Base-by-base conservation (phyloP, 2,329 filamentous ascomycete genomes). In the Fusarium sp. region DNA sequence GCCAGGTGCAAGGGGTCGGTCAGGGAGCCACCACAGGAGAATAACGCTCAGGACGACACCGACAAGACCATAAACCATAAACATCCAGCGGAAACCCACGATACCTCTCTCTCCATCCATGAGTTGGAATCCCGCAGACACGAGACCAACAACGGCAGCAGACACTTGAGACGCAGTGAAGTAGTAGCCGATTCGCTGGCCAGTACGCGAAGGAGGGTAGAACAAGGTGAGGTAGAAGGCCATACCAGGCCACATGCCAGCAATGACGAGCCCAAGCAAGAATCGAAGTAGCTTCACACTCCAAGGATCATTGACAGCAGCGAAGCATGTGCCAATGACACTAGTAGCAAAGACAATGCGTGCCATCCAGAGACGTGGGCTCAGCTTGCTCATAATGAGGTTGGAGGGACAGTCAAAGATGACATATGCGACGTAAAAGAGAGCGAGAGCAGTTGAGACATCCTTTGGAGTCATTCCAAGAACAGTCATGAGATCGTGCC, bases 161-260 rank as follows among this genome's bases (percentile, higher is more conserved):
- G 95, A 97, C 32, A 98, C 90, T 81, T 98, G 95, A 0, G 94
- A 90, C 2, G 95, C 95, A 5, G 94, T 97, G 80, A 94, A 98
- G 84, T 97, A 98, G 80, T 92, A 90, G 42, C 95, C 95, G 73
- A 98, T 97, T 44, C 95, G 89, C 84, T 96, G 97, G 20, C 93
- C 95, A 4, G 93, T 96, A 18, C 93, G 89, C 11, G 93, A 94
- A 0, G 95, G 94, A 12, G 95, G 95, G 79, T 98, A 98, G 85
- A 97, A 98, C 13, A 97, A 87, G 0, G 95, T 97, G 53, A 98
- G 87, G 79, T 97, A 98, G 81, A 96, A 96, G 15, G 94, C 90
- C 95, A 98, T 97, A 56, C 95, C 95, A 0, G 95, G 95, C 95
- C 95, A 98, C 92, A 98, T 95, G 53, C 95, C 95, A 3, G 95